A percentile compares a stretch with the other conserved stretches of the same genome.
These are phyloP conservation scores for Coemansia sp. DNA, from an alignment of 192 early-diverging fungal genomes.

Conservation along the genomic window DNA sequence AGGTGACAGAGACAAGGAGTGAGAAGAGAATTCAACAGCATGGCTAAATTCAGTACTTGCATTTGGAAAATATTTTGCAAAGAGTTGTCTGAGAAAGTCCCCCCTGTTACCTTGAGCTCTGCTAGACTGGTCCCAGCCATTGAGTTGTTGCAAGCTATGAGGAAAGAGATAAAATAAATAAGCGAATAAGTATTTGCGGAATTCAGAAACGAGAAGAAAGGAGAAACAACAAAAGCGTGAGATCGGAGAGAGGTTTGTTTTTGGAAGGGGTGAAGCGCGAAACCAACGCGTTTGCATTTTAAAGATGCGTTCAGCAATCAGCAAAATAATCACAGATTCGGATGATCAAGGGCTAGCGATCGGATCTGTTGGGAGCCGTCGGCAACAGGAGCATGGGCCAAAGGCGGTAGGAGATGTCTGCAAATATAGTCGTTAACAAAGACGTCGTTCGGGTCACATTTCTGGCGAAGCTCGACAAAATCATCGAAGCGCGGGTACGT, in stretches of 20 bases:
- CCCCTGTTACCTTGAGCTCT: slow-evolving; percentile 30
- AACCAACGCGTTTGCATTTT: no score
- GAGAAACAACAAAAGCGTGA: slow-evolving; percentile 1
- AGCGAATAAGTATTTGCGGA: neutral
- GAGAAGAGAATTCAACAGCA: no score
- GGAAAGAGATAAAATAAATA: no score
- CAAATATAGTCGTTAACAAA: slow-evolving; percentile 74
- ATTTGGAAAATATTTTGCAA: neutral
- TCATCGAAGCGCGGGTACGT: slow-evolving; percentile 65
- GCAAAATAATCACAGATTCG: neutral
- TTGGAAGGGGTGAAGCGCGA: no score
- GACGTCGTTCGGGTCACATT: slow-evolving; percentile 65
- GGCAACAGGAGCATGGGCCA: slow-evolving; percentile 2
- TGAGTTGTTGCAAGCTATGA: no score
- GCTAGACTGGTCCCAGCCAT: slow-evolving; percentile 25
- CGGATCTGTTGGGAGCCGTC: neutral
- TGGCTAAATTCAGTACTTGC: no score
- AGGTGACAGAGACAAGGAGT: no score
- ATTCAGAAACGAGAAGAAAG: neutral
- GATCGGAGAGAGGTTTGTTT: neutral
- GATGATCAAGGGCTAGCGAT: neutral
- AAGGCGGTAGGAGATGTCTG: slow-evolving; percentile 57
- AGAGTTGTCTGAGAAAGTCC: neutral
- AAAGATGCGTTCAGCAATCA: no score
- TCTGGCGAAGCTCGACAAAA: slow-evolving; percentile 57